Base-by-base conservation (phyloP, 2,329 filamentous ascomycete species). In the Fusarium vanettenii region DNA sequence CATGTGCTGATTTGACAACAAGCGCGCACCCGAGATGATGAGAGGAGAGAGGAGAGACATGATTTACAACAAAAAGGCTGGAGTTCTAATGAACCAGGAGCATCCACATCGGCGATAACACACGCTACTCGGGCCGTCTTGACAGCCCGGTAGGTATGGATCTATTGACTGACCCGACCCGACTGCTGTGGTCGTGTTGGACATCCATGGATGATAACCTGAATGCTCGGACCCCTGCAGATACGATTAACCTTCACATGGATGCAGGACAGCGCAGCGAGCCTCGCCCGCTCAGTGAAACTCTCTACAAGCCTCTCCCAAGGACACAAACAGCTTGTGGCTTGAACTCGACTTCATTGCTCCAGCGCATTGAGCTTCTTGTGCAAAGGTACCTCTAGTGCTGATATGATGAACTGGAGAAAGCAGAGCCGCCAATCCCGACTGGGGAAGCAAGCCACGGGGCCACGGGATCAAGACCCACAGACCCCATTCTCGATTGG, bases 401-500 rank as follows among this genome's bases (percentile, higher is more conserved):
- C 71, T 74, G 72, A 74, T 75, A 61, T 60, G 69, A 33, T 27
- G 52, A 75, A 72, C 69, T 66, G 43, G 43, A 55, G 27, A 55
- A 61, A 43, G 20, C 11, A 39, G 60, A 60, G 37, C 65, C 61
- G 57, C 72, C 69, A 74, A 72, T 72, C 71, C 66, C 27, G 60
- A 63, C 61, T 50, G 37, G 74, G 69, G 20, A 31, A 57, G 31
- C 71, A n/a, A 60, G 20, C 43, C 41, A 67, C 22, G 43, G 39
- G 67, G 35, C 60, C 43, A 39, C 31, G 25, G 60, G 48, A 59
- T 22, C 62, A 57, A 20, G 50, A 50, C 13, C 45, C 45, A 60
- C 31, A 50, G 25, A 50, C n/a, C 45, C 29, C 33, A 64, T 72
- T 13, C 48, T 33, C n/a, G 25, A 52, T 52, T 52, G 48, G 22